Evolutionary conservation across 345 rosid species (phyloP).

Genomic region (Microthlaspi erraticum): DNA sequence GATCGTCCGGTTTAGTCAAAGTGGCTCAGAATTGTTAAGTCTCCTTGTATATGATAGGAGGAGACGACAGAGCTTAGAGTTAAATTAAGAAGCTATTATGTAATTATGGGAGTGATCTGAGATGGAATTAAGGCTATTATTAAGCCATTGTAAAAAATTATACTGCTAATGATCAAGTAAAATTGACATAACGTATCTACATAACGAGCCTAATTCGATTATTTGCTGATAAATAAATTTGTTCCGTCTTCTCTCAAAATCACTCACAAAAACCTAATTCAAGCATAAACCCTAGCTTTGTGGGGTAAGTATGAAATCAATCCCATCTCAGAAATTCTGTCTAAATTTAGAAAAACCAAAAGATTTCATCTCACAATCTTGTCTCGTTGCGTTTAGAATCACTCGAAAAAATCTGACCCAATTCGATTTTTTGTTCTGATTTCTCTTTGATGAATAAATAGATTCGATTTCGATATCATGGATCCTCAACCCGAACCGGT

Average conservation of each 20-base stretch:
- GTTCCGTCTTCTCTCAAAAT: background rate
- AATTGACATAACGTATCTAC: too few species aligned
- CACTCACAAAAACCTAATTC: constrained; percentile 23
- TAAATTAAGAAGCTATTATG: too few species aligned
- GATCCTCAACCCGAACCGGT: constrained; percentile 89
- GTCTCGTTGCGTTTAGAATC: background rate
- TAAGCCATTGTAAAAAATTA: too few species aligned
- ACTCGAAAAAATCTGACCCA: background rate
- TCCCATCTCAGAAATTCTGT: background rate
- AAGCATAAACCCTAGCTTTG: constrained; percentile 26
- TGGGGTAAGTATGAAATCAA: constrained; percentile 21
- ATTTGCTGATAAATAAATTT: too few species aligned
- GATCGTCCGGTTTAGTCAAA: constrained; percentile 21
- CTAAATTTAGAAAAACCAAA: background rate
- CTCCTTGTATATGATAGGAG: too few species aligned
- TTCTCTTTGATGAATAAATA: constrained; percentile 1
- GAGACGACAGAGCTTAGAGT: too few species aligned
- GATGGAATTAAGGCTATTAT: too few species aligned
- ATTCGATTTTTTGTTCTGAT: constrained; percentile 1
- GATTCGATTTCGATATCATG: constrained; percentile 48
- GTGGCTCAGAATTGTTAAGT: background rate
- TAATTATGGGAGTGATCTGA: too few species aligned
- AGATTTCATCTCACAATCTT: too few species aligned
- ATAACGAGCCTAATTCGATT: too few species aligned
- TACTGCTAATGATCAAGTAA: too few species aligned